These are phyloP conservation scores for Komagataella mondaviorum DNA, from an alignment of 805 yeast species.

Conservation along the genomic window DNA sequence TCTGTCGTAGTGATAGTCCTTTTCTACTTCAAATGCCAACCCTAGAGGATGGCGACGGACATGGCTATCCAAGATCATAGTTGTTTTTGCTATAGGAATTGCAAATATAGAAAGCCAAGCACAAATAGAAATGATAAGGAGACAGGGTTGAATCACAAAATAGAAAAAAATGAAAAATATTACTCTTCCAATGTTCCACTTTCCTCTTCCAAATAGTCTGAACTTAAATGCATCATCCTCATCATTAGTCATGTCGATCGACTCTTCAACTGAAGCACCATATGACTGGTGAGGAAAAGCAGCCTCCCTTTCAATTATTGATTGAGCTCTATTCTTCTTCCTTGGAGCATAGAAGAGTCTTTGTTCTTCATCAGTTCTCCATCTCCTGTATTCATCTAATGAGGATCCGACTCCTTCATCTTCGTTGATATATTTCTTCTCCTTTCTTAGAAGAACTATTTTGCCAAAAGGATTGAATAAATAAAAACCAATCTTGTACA, in stretches of 20 bases:
- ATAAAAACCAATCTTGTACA: conserved; percentile 55
- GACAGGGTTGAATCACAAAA: conserved; percentile 53
- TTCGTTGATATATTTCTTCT: conserved; percentile 70
- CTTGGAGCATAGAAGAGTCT: conserved; percentile 66
- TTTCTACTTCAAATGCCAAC: conserved; percentile 55
- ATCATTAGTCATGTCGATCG: neutral
- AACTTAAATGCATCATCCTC: conserved; percentile 18
- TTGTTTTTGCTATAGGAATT: conserved; percentile 85
- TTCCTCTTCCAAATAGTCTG: conserved; percentile 80
- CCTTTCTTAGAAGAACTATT: conserved; percentile 65
- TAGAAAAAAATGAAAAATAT: conserved; percentile 64
- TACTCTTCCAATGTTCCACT: conserved; percentile 79
- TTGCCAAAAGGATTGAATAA: conserved; percentile 82
- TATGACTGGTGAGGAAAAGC: neutral
- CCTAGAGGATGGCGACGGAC: conserved; percentile 86
- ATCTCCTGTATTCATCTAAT: conserved; percentile 69
- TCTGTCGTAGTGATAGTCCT: conserved; percentile 26
- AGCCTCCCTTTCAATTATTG: neutral
- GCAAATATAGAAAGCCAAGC: conserved; percentile 83
- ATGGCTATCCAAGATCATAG: conserved; percentile 56
- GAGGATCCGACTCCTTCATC: conserved; percentile 85
- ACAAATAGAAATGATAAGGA: conserved; percentile 34
- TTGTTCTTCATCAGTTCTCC: conserved; percentile 77
- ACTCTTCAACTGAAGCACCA: neutral
- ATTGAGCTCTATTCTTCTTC: neutral